Evolutionary conservation across 257 asterid species (phyloP).

Genomic region (Nicotiana benthamiana): DNA sequence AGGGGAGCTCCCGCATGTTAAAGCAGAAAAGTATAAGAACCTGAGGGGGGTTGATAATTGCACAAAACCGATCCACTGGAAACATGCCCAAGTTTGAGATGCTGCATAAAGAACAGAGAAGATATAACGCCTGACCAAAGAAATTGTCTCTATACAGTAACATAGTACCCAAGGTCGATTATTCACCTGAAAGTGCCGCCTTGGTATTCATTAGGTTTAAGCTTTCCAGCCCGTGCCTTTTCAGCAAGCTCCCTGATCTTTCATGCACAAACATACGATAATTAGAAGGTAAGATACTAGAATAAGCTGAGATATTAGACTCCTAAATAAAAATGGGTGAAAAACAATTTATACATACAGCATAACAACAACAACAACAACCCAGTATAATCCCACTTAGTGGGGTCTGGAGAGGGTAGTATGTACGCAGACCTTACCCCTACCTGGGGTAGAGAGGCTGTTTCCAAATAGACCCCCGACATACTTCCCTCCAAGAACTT

Average conservation of each 20-base stretch:
- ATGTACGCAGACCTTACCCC: no score
- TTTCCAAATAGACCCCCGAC: no score
- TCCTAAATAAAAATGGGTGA: background rate
- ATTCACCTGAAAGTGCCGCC: constrained; percentile 98
- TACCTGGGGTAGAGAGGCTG: no score
- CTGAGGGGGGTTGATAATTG: constrained; percentile 98
- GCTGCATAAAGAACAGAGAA: constrained; percentile 41
- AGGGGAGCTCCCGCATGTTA: background rate
- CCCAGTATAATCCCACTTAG: no score
- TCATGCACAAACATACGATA: constrained; percentile 12
- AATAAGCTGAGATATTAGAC: background rate
- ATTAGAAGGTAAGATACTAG: background rate
- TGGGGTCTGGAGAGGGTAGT: no score
- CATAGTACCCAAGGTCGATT: background rate
- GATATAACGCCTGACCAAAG: constrained; percentile 12
- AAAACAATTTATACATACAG: background rate
- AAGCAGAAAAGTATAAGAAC: constrained; percentile 36
- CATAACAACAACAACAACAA: no score
- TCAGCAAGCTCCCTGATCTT: constrained; percentile 98
- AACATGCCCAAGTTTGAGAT: constrained; percentile 99
- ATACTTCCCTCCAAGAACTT: no score
- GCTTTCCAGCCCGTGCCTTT: constrained; percentile 85
- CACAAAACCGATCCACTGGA: constrained; percentile 94
- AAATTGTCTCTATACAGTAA: background rate
- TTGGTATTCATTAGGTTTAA: constrained; percentile 93